Base-by-base conservation (phyloP, 2,329 filamentous ascomycete genomes). In the Diplocarpon mali region DNA sequence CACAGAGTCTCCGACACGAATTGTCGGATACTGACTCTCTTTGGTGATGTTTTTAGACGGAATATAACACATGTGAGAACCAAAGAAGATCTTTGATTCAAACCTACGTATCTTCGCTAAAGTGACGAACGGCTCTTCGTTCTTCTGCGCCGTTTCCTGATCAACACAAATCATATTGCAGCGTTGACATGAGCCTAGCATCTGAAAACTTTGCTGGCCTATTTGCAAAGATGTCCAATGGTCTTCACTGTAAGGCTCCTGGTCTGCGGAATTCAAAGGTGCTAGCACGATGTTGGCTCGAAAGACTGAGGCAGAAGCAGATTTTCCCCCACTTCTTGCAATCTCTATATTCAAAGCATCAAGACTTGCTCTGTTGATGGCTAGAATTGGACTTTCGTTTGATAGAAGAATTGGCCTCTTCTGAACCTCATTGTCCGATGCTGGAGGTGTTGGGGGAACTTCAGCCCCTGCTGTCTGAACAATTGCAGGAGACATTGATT, bases 131-230 rank as follows among this genome's bases (percentile, higher is more conserved):
- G 92, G 92, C 62, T 96, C 92, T 51, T 87, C 78, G 51, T 80
- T 78, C 61, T 79, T 84, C 51, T 78, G 72, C 0, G 80, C 88
- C 11, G 83, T 95, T 38, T 78, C 69, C 62, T 95, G 92, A 58
- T 98, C 81, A 37, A 96, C 78, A 60, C 90, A 95, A 9, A 98
- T 83, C 89, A 98, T 96, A 62, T 95, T 88, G 56, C 92, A 98
- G 47, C 92, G 71, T 48, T 87, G 76, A 58, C 92, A 98, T 2
- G 84, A 76, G 0, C 89, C 90, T 4, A 96, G 66, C 57, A 93
- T 76, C 49, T 83, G 71, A 56, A 86, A 84, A 9, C 65, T 63
- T 47, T 80, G 71, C 2, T 62, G 54, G 1, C 83, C 84, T 46
- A 95, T 83, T 8, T 66, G 69, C 34, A 95, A 57, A 13, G 65